A percentile compares a stretch with the other conserved stretches of the same genome.
phyloP scores from a whole-genome alignment of 345 rosid genomes.

The Anastatica hierochuntica region DNA sequence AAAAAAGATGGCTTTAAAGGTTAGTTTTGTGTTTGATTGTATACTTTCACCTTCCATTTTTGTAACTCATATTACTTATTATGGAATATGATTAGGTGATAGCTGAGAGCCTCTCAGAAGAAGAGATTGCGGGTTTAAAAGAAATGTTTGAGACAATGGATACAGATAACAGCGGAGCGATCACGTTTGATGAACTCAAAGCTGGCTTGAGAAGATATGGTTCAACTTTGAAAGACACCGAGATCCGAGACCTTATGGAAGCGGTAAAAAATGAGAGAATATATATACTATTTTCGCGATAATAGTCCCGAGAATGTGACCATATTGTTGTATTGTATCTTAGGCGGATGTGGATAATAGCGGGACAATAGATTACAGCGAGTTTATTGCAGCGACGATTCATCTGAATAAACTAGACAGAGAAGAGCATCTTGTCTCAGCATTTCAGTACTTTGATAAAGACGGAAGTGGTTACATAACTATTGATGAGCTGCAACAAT shows the following conservation, averaged over 20 bases:
- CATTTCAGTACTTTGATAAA: constrained; percentile 92
- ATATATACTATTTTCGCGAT: neutral
- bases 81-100: constrained; percentile 60
- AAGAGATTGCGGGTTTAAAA: constrained; percentile 93
- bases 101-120: constrained; percentile 98
- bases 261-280: constrained; percentile 45
- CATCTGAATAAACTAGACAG: constrained; percentile 95
- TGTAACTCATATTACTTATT: neutral
- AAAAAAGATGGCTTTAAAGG: constrained; percentile 98
- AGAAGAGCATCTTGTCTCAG: constrained; percentile 97
- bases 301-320: neutral
- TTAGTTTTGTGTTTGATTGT: too few relatives aligned
- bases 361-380: constrained; percentile 94
- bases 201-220: constrained; percentile 96
- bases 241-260: constrained; percentile 95
- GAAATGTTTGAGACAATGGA: constrained; percentile 95
- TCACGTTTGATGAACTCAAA: constrained; percentile 96
- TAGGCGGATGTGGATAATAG: constrained; percentile 99
- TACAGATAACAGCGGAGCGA: constrained; percentile 94
- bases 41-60: too few relatives aligned
- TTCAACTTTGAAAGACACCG: constrained; percentile 84
- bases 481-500: constrained; percentile 96
- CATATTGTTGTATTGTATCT: neutral
- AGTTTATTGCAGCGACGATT: constrained; percentile 94
- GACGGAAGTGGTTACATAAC: constrained; percentile 96